Evolutionary conservation across 106 monocot species (phyloP).

Genomic region (Hemerocallis citrina): DNA sequence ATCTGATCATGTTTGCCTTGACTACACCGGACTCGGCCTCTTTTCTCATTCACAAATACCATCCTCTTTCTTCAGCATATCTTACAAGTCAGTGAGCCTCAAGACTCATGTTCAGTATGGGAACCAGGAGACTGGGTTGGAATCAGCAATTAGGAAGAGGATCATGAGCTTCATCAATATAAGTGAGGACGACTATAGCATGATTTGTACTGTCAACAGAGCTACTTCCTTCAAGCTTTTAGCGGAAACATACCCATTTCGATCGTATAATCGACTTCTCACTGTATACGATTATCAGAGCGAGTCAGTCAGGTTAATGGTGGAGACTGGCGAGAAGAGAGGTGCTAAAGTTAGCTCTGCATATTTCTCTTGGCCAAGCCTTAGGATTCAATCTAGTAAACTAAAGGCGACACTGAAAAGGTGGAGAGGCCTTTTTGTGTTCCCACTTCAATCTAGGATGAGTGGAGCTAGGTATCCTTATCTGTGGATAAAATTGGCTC

Average conservation of each 20-base stretch:
- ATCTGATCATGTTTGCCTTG: slow-evolving; percentile 49
- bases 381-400: slow-evolving; percentile 41
- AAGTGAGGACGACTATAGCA: slow-evolving; percentile 37
- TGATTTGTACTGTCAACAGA: slow-evolving; percentile 59
- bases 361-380: slow-evolving; percentile 49
- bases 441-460: slow-evolving; percentile 65
- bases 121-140: slow-evolving; percentile 14
- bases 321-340: slow-evolving; percentile 25
- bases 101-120: slow-evolving; percentile 25
- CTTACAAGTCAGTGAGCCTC: slow-evolving; percentile 47
- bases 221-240: slow-evolving; percentile 62
- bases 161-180: slow-evolving; percentile 55
- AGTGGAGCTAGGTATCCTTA: slow-evolving; percentile 69
- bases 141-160: slow-evolving; percentile 34
- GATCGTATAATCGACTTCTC: slow-evolving; percentile 30
- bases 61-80: slow-evolving; percentile 42
- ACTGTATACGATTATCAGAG: slow-evolving; percentile 72
- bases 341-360: slow-evolving; percentile 43
- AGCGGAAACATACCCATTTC: slow-evolving; percentile 60
- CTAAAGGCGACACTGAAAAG: slow-evolving; percentile 43
- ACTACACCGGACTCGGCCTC: slow-evolving; percentile 61
- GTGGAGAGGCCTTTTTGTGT: slow-evolving; percentile 51
- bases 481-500: slow-evolving; percentile 70
- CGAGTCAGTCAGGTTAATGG: slow-evolving; percentile 42
- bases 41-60: slow-evolving; percentile 53